Base-by-base conservation (phyloP, 306 rosid species). In the Urtica urens region DNA sequence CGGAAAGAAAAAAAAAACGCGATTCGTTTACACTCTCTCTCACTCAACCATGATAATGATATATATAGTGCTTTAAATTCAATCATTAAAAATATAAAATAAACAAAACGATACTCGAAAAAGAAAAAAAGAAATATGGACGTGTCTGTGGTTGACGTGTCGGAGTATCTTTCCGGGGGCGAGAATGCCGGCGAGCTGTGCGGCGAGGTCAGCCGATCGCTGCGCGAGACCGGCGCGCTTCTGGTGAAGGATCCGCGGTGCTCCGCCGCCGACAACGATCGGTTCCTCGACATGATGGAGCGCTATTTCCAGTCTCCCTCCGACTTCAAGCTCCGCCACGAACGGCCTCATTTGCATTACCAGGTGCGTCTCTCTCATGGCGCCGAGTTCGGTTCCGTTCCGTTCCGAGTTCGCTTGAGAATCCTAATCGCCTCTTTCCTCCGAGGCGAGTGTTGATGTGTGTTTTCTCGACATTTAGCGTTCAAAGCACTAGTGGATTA, bases 221-320 rank as follows among this genome's bases (percentile, higher is more conserved):
- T 90, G n/a, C 77, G 58, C 34, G 92, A 90, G 17, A 90, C 94
- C 0, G 99, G 99, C 13, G 99, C 95, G 34, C 69, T 90, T 0
- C 70, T 90, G 3, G 76, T 90, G 1, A 79, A 74, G 65, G 95
- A 90, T 25, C 94, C 99, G 1, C 63, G 99, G 47, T 85, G 95
- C 55, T 62, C 94, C 8, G 79, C 64, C 7, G 44, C 81, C 29
- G 99, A 90, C 55, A 81, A 90, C 57, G 95, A 90, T 70, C 94
- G 92, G 37, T 90, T 90, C 79, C 77, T 90, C 14, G 81, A 85
- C 48, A 85, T 85, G 99, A 85, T 90, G 95, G 99, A 85, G 64
- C 70, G 35, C 28, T 90, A 85, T 76, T 90, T 90, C 60, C 49
- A 78, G 10, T 8, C 65, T 20, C 84, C 95, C 1, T 55, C 49